phyloP scores from a whole-genome alignment of 164 flowering plant genomes.

The Echeveria elegans region DNA sequence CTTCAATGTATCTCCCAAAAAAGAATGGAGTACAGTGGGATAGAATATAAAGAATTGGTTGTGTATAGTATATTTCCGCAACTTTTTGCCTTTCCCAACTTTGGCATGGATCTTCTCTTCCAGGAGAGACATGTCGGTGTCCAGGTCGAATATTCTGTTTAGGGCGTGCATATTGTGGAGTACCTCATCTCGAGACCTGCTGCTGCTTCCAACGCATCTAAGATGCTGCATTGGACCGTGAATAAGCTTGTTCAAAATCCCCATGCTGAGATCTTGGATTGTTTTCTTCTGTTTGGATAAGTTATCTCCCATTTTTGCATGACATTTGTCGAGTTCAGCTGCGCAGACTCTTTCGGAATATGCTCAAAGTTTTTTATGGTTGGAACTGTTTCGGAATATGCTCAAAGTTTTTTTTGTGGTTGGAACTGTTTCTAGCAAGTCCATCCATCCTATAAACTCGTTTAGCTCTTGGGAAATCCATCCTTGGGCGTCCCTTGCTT shows the following conservation, averaged over 20 bases:
- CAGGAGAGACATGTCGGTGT: conserved; percentile 61
- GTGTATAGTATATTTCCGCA: neutral
- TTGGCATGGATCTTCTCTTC: conserved; percentile 82
- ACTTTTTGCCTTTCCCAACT: conserved; percentile 54
- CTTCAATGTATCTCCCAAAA: neutral
- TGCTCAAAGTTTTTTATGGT: conserved; percentile 84
- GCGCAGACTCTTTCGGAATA: conserved; percentile 66
- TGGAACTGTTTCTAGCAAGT: conserved; percentile 89
- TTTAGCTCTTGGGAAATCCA: conserved; percentile 68
- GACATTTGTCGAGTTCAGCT: conserved; percentile 78
- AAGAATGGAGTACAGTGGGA: neutral
- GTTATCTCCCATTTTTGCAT: conserved; percentile 69
- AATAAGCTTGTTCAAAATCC: conserved; percentile 87
- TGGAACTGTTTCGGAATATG: conserved; percentile 90
- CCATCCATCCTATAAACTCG: conserved; percentile 88
- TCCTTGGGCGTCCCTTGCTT: conserved; percentile 87
- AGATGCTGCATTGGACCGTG: conserved; percentile 96
- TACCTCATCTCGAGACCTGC: conserved; percentile 63
- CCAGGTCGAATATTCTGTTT: conserved; percentile 81
- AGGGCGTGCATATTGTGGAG: conserved; percentile 94
- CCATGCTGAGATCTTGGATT: conserved; percentile 80
- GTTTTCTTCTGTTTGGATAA: conserved; percentile 55
- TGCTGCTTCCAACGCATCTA: conserved; percentile 82
- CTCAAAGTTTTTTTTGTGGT: conserved; percentile 82
- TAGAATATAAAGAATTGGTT: conserved; percentile 2